Evolutionary conservation across 2,329 filamentous ascomycete genomes (phyloP).

Genomic region (Coniochaeta sp.): DNA sequence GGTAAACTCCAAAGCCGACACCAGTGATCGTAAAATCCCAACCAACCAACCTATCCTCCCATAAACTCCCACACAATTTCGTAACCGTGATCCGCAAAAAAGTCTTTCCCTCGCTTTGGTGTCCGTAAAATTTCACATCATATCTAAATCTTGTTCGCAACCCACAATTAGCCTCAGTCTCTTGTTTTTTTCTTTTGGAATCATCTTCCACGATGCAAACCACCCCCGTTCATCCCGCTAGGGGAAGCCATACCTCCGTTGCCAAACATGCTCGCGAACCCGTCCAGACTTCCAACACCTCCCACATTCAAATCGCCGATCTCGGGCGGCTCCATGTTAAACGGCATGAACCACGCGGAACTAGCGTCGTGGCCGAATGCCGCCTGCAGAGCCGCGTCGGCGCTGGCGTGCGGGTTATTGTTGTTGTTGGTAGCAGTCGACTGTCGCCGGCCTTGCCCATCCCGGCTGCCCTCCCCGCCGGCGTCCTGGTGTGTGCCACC

Average conservation of each 20-base stretch:
- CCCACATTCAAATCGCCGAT: slow-evolving; percentile 37
- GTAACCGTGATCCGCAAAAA: no score
- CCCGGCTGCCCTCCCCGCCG: slow-evolving; percentile 17
- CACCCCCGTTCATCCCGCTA: slow-evolving; percentile 24
- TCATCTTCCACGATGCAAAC: slow-evolving; percentile 16
- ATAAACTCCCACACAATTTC: no score
- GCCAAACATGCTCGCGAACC: slow-evolving; percentile 42
- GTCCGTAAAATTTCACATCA: slow-evolving; percentile 2
- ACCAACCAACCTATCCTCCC: no score
- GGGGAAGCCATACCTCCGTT: slow-evolving; percentile 27
- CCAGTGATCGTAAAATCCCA: no score
- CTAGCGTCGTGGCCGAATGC: slow-evolving; percentile 37
- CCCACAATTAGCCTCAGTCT: background rate
- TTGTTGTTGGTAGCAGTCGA: slow-evolving; percentile 18
- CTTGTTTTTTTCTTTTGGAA: no score
- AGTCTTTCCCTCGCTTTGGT: no score
- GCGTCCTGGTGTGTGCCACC: slow-evolving; percentile 28
- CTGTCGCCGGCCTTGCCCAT: slow-evolving; percentile 10
- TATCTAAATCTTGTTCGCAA: background rate
- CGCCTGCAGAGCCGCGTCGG: slow-evolving; percentile 19
- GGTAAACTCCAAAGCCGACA: no score
- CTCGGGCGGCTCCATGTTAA: slow-evolving; percentile 77
- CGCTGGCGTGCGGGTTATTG: background rate
- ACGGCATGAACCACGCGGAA: slow-evolving; percentile 86
- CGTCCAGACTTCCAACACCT: slow-evolving; percentile 35